Conservation (phyloP, 129 eudicot species). For the Flaveria robusta region DNA sequence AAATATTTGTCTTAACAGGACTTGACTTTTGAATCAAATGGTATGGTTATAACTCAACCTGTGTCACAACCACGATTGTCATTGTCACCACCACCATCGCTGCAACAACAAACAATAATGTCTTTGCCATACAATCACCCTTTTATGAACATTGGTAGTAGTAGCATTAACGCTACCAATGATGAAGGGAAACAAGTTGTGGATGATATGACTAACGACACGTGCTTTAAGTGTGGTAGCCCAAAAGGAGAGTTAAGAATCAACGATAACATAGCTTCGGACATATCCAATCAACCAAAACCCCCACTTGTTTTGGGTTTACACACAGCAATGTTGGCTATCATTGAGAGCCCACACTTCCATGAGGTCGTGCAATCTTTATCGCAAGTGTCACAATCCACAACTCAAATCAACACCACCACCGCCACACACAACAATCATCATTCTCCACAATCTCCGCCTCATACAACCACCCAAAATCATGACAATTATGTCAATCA, state of each 20-base stretch:
- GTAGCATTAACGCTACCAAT: background rate
- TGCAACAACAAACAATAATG: no score
- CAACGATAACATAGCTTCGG: background rate
- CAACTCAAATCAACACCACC: background rate
- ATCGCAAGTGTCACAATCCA: background rate
- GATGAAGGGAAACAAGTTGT: constrained; percentile 9
- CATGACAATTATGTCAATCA: background rate
- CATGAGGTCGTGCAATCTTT: background rate
- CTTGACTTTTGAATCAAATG: background rate
- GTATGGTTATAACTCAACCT: background rate
- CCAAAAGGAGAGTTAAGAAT: background rate
- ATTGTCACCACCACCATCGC: background rate
- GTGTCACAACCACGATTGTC: background rate
- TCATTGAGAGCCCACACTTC: background rate
- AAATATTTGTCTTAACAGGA: background rate
- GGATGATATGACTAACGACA: background rate
- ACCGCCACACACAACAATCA: background rate
- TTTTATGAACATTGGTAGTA: background rate
- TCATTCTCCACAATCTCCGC: background rate
- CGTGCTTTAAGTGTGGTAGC: background rate
- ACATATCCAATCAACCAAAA: background rate
- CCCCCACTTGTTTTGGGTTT: background rate
- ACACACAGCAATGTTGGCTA: background rate
- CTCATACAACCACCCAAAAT: background rate
- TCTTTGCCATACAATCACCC: background rate